A percentile compares a stretch with the other conserved stretches of the same genome.
Evolutionary conservation across 2,329 filamentous ascomycete species (phyloP).

Genomic region (Fusarium denticulatum): DNA sequence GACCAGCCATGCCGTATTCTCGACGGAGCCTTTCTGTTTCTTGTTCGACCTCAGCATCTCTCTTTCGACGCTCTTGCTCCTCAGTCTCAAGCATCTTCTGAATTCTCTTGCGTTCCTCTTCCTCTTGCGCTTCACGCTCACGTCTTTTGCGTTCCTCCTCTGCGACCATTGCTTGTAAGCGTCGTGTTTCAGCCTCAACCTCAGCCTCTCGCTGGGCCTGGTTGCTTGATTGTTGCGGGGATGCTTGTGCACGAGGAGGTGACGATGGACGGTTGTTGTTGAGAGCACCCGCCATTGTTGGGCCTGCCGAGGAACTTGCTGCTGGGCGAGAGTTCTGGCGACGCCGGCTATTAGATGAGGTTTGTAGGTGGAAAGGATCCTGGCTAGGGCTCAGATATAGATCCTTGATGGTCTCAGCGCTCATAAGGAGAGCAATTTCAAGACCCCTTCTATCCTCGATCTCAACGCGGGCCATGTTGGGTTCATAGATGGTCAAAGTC

Average conservation of each 20-base stretch:
- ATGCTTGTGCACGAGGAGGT: constrained; percentile 25
- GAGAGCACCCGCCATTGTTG: constrained; percentile 53
- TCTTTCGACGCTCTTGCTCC: constrained; percentile 64
- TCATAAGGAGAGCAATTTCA: constrained; percentile 79
- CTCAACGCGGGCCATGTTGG: constrained; percentile 89
- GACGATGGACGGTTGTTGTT: constrained; percentile 42
- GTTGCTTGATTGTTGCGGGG: constrained; percentile 24
- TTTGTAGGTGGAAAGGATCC: constrained; percentile 81
- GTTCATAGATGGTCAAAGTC: constrained; percentile 85
- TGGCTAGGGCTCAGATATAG: constrained; percentile 71
- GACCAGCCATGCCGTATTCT: constrained; percentile 70
- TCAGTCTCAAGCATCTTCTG: constrained; percentile 74
- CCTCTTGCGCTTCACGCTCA: constrained; percentile 66
- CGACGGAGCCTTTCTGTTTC: constrained; percentile 85
- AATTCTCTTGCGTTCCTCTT: constrained; percentile 64
- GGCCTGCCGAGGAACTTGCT: constrained; percentile 37
- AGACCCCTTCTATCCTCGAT: constrained; percentile 94
- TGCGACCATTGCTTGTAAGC: constrained; percentile 67
- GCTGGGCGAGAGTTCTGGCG: constrained; percentile 55
- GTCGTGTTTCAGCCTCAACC: constrained; percentile 80
- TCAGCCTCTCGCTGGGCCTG: constrained; percentile 49
- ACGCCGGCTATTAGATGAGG: constrained; percentile 34
- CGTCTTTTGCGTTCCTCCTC: constrained; percentile 62
- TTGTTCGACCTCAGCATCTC: constrained; percentile 71
- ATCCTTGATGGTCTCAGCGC: constrained; percentile 72